A percentile compares a stretch with the other conserved stretches of the same genome.
These are phyloP conservation scores for Castanea sativa DNA, from an alignment of 306 rosid genomes.

Conservation along the genomic window DNA sequence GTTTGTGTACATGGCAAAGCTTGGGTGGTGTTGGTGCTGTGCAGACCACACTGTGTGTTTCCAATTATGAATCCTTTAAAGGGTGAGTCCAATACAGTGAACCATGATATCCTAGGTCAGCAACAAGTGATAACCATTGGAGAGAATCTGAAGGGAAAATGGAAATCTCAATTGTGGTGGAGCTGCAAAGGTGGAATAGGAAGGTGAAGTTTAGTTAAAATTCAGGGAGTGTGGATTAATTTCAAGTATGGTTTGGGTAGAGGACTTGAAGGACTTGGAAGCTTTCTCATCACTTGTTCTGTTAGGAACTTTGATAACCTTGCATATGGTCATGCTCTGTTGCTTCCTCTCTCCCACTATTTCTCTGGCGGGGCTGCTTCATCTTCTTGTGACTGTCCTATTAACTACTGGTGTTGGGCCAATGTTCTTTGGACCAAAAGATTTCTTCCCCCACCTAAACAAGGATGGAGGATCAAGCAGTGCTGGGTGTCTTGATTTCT, in stretches of 20 bases:
- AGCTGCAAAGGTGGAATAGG: not conserved
- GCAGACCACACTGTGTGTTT: not conserved
- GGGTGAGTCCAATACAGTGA: not conserved
- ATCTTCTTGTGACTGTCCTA: not conserved
- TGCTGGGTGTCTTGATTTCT: not conserved
- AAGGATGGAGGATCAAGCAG: not conserved
- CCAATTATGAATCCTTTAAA: not conserved
- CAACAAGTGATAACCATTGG: not conserved
- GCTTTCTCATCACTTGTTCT: not conserved
- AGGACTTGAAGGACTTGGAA: not conserved
- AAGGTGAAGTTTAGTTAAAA: not conserved
- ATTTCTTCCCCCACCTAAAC: not conserved
- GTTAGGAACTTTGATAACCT: not conserved
- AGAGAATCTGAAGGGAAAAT: not conserved
- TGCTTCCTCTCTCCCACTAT: not conserved
- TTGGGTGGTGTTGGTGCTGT: not conserved
- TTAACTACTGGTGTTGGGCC: not conserved
- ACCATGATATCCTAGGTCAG: not conserved
- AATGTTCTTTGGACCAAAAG: not conserved
- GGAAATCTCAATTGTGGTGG: not conserved
- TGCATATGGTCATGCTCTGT: not conserved
- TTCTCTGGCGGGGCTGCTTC: too few relatives aligned
- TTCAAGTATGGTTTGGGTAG: not conserved
- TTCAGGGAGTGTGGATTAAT: not conserved
- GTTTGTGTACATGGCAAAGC: not conserved